Evolutionary conservation across 2,329 filamentous ascomycete species (phyloP), one percentile per base, ranked within the genome.

Genomic region (Zymoseptoria pseudotritici): DNA sequence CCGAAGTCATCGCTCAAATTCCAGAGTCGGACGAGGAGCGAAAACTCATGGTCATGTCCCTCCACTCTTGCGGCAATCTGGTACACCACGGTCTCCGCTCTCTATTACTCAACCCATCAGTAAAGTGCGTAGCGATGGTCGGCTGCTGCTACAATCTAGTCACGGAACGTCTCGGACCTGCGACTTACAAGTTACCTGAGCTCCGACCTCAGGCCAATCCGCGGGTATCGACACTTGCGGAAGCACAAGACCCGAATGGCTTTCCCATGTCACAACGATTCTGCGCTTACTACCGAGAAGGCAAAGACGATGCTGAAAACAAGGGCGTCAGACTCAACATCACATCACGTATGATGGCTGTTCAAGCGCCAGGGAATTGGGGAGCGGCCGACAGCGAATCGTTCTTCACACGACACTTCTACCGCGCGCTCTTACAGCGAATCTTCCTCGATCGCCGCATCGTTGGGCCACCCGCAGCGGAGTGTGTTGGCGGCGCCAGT

Each of bases 71-170:
- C 72, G 94, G 94, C 26, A 97, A 99, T 67, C 85, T 99, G n/a
- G 89, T 95, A 0, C 94, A 99, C 74, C 92, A 95, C 71, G 94
- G 90, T 9, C 87, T 99, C 59, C 86, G 90, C 13, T 95, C 93
- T 0, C 82, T 99, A 20, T 76, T 92, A 1, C 77, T 95, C 59
- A 97, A 97, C 71, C 87, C 89, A 0, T 83, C 86, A 4, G 92
- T 97, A 58, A 85, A 86, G 31, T 91, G 91, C n/a, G 88, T 97
- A 21, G 93, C 93, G 60, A 92, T 99, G 72, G 91, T 99, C 61
- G 94, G 94, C 53, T 99, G 94, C 79, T 99, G 94, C 80, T 97
- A 99, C 80, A 99, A 99, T 69, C 84, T 97, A 5, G 79, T 97
- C 67, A 97, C 93, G 0, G 94, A 97, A 75, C 86, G 90, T 59